Base-by-base conservation (phyloP, 306 rosid genomes). In the Cucurbita pepo region DNA sequence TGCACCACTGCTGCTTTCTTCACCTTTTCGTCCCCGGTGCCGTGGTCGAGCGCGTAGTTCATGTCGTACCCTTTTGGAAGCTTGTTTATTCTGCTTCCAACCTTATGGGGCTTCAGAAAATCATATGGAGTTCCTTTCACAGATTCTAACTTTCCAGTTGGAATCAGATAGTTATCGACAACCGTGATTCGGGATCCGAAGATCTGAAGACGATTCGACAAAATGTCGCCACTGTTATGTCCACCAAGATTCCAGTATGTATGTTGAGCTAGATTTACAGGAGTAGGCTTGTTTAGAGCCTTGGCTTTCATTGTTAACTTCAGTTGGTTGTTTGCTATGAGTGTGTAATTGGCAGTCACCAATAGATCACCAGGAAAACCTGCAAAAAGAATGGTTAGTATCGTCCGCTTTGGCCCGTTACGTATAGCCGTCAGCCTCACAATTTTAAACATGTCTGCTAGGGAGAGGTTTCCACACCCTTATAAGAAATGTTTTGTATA, bases 351-450 rank as follows among this genome's bases (percentile, higher is more conserved):
- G 18, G 83, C 98, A 0, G 75, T 87, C 54, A 80, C 85, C n/a
- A 76, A 7, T 8, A 93, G 80, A 73, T 88, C 96, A 50, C 98
- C 97, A 10, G 98, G 98, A 76, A 90, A 93, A 71, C 98, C 98
- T 90, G 83, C 18, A 81, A 34, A 67, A 63, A 56, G 64, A 55
- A 56, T 10, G 25, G 25, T 25, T 25, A 25, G 25, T 1, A 25
- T 25, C 25, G 2, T 1, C 25, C 25, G 2, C 25, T 1, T 25
- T 25, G 2, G 0, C 25, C 2, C 25, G 25, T 30, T 30, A 30
- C 3, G 34, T 30, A 30, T 30, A 0, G 0, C 3, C 34, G 4
- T 30, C 34, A 30, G 34, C 3, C 34, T 30, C 34, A 30, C 34
- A 0, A 3, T 30, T 30, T 2, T 30, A 30, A 30, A 30, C 34